Evolutionary conservation across 2,329 filamentous ascomycete genomes (phyloP).

Genomic region (Xylariaceae sp.): DNA sequence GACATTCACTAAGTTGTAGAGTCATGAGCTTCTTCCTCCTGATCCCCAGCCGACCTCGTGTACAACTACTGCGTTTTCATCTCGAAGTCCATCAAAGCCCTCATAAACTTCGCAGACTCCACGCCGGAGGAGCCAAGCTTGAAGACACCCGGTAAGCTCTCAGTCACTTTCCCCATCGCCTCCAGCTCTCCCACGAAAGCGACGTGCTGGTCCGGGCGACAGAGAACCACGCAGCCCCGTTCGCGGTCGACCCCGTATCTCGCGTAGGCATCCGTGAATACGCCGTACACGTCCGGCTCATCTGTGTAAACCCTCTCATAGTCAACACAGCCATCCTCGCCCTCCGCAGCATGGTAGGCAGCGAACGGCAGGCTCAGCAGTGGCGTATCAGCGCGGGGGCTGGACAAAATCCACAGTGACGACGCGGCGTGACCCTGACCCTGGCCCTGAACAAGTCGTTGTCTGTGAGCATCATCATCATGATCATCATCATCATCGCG

Average conservation of each 20-base stretch:
- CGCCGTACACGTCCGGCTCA: conserved; percentile 47
- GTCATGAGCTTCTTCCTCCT: no score
- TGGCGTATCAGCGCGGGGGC: conserved; percentile 41
- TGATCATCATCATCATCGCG: no score
- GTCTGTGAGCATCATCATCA: conserved; percentile 19
- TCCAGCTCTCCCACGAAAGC: conserved; percentile 32
- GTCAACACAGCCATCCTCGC: conserved; percentile 42
- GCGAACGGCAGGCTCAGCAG: conserved; percentile 42
- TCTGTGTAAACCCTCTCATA: conserved; percentile 53
- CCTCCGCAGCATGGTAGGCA: conserved; percentile 38
- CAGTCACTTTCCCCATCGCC: no score
- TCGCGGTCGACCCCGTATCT: conserved; percentile 50
- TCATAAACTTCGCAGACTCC: no score
- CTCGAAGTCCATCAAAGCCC: no score
- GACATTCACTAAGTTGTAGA: no score
- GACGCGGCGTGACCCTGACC: conserved; percentile 5
- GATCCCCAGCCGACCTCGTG: no score
- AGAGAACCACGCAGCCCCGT: conserved; percentile 50
- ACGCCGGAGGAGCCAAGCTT: no score
- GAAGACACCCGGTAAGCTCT: no score
- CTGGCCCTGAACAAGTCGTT: conserved; percentile 13
- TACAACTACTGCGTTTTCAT: no score
- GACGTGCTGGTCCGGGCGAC: conserved; percentile 63
- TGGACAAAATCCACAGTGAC: conserved; percentile 49
- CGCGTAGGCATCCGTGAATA: conserved; percentile 42